Evolutionary conservation across 805 yeast species (phyloP).

Genomic region (Candida parachauliodes): DNA sequence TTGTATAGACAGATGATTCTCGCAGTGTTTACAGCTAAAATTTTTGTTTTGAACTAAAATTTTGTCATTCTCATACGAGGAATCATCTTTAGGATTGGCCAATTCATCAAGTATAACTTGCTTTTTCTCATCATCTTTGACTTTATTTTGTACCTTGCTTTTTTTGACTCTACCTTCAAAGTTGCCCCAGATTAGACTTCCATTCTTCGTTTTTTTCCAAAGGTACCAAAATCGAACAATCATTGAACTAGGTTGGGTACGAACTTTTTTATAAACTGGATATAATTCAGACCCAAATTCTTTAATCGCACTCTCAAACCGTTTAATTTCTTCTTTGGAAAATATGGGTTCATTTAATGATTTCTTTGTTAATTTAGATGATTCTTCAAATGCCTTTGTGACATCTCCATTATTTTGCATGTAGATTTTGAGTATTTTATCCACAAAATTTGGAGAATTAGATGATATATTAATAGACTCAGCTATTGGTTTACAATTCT

Average conservation of each 20-base stretch:
- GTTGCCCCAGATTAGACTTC: conserved; percentile 78
- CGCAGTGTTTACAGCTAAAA: conserved; percentile 72
- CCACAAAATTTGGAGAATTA: conserved; percentile 78
- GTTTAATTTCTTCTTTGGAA: conserved; percentile 53
- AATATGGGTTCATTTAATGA: conserved; percentile 76
- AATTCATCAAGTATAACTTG: conserved; percentile 36
- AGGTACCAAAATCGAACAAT: conserved; percentile 82
- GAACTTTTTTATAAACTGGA: conserved; percentile 69
- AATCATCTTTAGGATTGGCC: conserved; percentile 68
- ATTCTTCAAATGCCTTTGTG: conserved; percentile 44
- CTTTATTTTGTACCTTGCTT: conserved; percentile 36
- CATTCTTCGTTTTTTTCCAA: conserved; percentile 85
- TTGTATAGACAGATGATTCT: conserved; percentile 47
- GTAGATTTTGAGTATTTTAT: conserved; percentile 58
- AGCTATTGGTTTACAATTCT: conserved; percentile 56
- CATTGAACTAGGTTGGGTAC: conserved; percentile 69
- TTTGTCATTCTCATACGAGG: conserved; percentile 60
- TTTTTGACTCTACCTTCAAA: conserved; percentile 68
- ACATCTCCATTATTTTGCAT: conserved; percentile 51
- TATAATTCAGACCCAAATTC: conserved; percentile 75
- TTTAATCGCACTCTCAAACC: conserved; percentile 73
- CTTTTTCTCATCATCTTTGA: conserved; percentile 13
- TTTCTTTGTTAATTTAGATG: conserved; percentile 49
- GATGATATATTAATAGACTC: conserved; percentile 49
- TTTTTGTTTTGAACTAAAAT: conserved; percentile 32